Base-by-base conservation (phyloP, 495 filamentous ascomycete species). In the Hyphodiscus hymeniophilus region DNA sequence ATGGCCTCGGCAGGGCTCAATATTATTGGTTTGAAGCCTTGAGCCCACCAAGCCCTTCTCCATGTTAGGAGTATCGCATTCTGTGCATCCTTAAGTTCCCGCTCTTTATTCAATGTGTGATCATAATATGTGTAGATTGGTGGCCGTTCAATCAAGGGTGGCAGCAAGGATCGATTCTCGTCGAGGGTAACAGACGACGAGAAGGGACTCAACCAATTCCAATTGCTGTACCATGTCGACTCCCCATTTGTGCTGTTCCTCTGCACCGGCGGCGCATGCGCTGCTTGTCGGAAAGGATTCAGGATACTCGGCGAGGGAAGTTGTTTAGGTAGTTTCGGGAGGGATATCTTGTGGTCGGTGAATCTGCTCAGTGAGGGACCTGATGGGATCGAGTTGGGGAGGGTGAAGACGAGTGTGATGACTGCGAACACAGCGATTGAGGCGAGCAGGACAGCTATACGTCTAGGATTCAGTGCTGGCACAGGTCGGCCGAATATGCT, bases 71-170 rank as follows among this genome's bases (percentile, higher is more conserved):
- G 69, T 38, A 98, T 66, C 55, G 82, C 76, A 54, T 80, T 80
- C 59, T 97, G 86, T 3, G 86, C 83, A 24, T 80, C 75, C 50
- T 77, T 75, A 32, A 71, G 69, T 11, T 71, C 70, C 43, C 73
- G 69, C 35, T 80, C 77, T 53, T 79, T 77, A 52, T 83, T 73
- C 45, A 74, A 60, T 6, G 73, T 79, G 17, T 76, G 66, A 54
- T 95, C 87, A 60, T 94, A 95, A 63, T 87, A 98, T 42, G 90
- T 94, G 64, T 95, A 97, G 36, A 97, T 80, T n/a, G 80, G 76
- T 15, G 84, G 80, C 24, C 91, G 77, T 31, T 78, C 67, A 18
- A 53, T 61, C n/a, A 89, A 63, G 3, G 89, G 84, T 47, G 92
- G 92, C 3, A 98, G 80, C 47, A 95, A 79, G n/a, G 85, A 81